Evolutionary conservation across 1,284 basidiomycete species (phyloP).

Genomic region (Leucoagaricus sp.): DNA sequence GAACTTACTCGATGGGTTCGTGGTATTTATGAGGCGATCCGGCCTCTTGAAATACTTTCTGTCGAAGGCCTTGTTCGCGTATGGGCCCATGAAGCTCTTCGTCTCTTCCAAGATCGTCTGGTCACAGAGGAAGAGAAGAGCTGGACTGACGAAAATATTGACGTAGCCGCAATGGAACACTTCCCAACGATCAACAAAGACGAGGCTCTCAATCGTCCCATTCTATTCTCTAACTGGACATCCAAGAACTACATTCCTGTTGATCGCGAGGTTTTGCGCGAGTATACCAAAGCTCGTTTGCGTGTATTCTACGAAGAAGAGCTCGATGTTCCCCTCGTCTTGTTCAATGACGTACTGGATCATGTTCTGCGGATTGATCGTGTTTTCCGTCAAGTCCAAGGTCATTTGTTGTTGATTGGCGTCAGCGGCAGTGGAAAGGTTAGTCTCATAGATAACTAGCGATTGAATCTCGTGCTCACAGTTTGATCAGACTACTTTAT

Average conservation of each 20-base stretch:
- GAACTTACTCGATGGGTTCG: conserved; percentile 98
- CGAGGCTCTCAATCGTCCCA: conserved; percentile 86
- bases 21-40: conserved; percentile 96
- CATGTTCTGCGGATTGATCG: conserved; percentile 97
- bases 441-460: conserved; percentile 21
- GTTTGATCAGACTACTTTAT: conserved; percentile 82
- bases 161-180: conserved; percentile 80
- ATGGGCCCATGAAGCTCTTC: conserved; percentile 98
- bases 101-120: conserved; percentile 97
- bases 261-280: conserved; percentile 89
- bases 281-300: conserved; percentile 96
- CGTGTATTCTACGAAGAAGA: conserved; percentile 98
- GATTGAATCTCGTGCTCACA: neutral
- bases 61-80: conserved; percentile 95
- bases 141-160: conserved; percentile 96
- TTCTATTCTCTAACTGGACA: conserved; percentile 99
- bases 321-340: conserved; percentile 95
- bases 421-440: conserved; percentile 98
- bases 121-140: conserved; percentile 88
- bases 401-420: conserved; percentile 95
- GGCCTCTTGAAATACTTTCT: conserved; percentile 86
- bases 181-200: conserved; percentile 91
- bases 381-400: conserved; percentile 98
- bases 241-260: conserved; percentile 97
- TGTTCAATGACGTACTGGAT: conserved; percentile 98